phyloP scores from a whole-genome alignment of 1,139 yeast genomes.

The Williopsis jadinii region DNA sequence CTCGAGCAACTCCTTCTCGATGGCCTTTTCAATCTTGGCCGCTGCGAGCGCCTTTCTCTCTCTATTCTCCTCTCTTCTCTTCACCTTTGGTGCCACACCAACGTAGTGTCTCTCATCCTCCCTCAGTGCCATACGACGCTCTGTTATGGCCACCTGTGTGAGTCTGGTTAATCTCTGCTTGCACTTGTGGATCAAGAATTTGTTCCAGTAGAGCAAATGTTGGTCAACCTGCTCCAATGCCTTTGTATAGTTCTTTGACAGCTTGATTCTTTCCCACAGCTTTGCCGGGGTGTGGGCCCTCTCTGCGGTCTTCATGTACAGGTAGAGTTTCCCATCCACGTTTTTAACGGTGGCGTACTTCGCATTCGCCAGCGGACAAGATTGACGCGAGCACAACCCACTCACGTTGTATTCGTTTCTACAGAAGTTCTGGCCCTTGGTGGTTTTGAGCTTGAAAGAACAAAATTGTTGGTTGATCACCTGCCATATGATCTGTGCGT shows the following conservation, averaged over 20 bases:
- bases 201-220: constrained; percentile 88
- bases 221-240: constrained; percentile 87
- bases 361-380: constrained; percentile 95
- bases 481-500: constrained; percentile 68
- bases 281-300: constrained; percentile 92
- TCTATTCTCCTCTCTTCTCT: constrained; percentile 87
- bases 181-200: constrained; percentile 84
- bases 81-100: constrained; percentile 88
- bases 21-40: constrained; percentile 92
- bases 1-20: constrained; percentile 89
- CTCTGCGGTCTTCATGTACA: constrained; percentile 96
- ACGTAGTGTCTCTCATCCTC: constrained; percentile 92
- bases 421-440: constrained; percentile 76
- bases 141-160: constrained; percentile 95
- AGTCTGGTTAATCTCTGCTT: constrained; percentile 91
- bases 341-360: constrained; percentile 91
- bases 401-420: constrained; percentile 84
- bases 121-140: constrained; percentile 82
- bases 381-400: constrained; percentile 86
- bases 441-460: constrained; percentile 77
- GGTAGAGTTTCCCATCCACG: constrained; percentile 78
- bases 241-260: constrained; percentile 79
- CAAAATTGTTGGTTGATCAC: constrained; percentile 86
- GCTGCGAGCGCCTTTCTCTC: constrained; percentile 96
- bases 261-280: constrained; percentile 88